A percentile compares a stretch with the other conserved stretches of the same genome.
Conservation (phyloP, 768 basidiomycete species). For the Kwoniella sp. region DNA sequence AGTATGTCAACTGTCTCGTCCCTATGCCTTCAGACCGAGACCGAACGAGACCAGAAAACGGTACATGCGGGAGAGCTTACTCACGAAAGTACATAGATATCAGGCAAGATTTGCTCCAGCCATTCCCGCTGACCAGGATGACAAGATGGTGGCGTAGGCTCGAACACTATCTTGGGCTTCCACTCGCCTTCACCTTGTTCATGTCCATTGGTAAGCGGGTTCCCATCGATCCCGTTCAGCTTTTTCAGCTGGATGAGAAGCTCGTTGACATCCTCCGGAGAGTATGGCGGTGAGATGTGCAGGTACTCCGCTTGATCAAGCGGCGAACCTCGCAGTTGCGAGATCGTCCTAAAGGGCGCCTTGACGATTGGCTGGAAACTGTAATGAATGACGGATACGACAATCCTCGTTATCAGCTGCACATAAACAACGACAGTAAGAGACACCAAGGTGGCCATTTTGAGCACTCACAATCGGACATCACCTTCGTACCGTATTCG, state of each 20-base stretch:
- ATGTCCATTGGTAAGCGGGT: neutral
- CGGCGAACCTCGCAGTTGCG: slow-evolving; percentile 27
- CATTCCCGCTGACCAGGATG: slow-evolving; percentile 36
- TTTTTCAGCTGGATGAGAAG: slow-evolving; percentile 19
- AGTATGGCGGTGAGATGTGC: slow-evolving; percentile 43
- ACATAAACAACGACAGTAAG: neutral
- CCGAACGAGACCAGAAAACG: neutral
- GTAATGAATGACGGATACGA: neutral
- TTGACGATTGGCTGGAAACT: slow-evolving; percentile 40
- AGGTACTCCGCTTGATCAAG: slow-evolving; percentile 37
- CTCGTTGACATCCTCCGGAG: slow-evolving; percentile 30
- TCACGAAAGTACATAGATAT: slow-evolving; percentile 43
- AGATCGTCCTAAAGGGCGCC: slow-evolving; percentile 27
- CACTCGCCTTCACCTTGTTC: slow-evolving; percentile 21
- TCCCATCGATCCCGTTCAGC: neutral
- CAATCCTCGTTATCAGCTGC: no score
- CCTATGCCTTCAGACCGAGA: no score
- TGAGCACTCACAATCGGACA: slow-evolving; percentile 37
- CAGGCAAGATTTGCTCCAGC: slow-evolving; percentile 31
- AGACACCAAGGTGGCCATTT: neutral
- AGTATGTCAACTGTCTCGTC: no score
- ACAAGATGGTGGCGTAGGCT: slow-evolving; percentile 45
- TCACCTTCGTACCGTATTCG: slow-evolving; percentile 47
- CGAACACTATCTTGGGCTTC: slow-evolving; percentile 47
- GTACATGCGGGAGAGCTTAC: slow-evolving; percentile 8